Conservation (phyloP, 2,329 filamentous ascomycete genomes). For the Scytalidium lignicola region DNA sequence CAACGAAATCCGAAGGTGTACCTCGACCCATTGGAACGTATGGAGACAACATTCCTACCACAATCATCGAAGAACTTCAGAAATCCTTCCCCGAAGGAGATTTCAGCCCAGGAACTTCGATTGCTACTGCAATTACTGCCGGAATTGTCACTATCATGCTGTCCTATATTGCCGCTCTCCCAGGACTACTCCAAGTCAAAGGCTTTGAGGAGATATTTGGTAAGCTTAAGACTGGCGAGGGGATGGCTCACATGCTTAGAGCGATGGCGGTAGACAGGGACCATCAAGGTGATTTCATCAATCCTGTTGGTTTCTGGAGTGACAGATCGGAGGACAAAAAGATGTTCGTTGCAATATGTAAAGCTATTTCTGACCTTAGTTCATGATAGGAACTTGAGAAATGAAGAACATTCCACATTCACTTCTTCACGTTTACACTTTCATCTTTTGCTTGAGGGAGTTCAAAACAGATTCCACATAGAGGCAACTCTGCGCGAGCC, state of each 20-base stretch:
- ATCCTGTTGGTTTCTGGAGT: too few relatives aligned
- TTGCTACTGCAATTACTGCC: background rate
- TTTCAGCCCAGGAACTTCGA: background rate
- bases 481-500: too few relatives aligned
- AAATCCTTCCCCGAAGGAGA: background rate
- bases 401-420: too few relatives aligned
- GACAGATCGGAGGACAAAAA: too few relatives aligned
- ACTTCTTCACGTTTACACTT: too few relatives aligned
- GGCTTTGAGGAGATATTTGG: background rate
- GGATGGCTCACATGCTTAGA: slow-evolving; percentile 1
- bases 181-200: background rate
- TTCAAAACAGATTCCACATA: too few relatives aligned
- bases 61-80: background rate
- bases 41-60: background rate
- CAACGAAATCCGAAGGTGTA: background rate
- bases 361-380: too few relatives aligned
- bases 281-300: background rate
- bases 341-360: too few relatives aligned
- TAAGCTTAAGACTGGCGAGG: background rate
- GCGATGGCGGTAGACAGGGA: background rate
- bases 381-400: too few relatives aligned
- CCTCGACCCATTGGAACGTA: background rate
- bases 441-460: too few relatives aligned
- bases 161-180: background rate
- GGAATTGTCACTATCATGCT: slow-evolving; percentile 1